A percentile compares a stretch with the other conserved stretches of the same genome.
phyloP scores from a whole-genome alignment of 306 rosid genomes.

The Glycyrrhiza uralensis region DNA sequence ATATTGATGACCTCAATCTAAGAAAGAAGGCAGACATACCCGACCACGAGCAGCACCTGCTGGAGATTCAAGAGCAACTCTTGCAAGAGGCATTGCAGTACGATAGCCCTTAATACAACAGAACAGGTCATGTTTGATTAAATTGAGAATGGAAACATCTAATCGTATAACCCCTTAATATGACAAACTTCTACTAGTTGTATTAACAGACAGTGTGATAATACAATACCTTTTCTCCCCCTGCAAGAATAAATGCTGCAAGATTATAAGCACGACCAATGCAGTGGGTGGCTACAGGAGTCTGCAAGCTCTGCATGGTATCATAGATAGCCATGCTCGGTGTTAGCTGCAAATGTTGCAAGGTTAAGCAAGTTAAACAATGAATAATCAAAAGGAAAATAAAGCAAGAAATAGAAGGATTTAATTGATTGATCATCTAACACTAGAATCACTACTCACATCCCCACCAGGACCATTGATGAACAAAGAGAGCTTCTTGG shows the following conservation, averaged over 20 bases:
- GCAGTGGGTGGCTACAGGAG: slow-evolving; percentile 82
- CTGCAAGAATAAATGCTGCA: slow-evolving; percentile 83
- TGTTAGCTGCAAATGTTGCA: slow-evolving; percentile 69
- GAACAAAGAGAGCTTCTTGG: slow-evolving; percentile 69
- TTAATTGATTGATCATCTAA: slow-evolving; percentile 17
- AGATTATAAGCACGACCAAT: slow-evolving; percentile 78
- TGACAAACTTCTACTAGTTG: background rate
- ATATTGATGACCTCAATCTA: slow-evolving; percentile 4
- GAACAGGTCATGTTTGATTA: slow-evolving; percentile 16
- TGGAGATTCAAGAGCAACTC: slow-evolving; percentile 76
- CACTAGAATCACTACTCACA: slow-evolving; percentile 50
- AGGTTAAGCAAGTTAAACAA: slow-evolving; percentile 23
- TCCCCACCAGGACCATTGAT: slow-evolving; percentile 97
- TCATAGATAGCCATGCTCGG: slow-evolving; percentile 88
- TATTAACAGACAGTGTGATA: background rate
- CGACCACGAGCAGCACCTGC: slow-evolving; percentile 97
- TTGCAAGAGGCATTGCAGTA: slow-evolving; percentile 78
- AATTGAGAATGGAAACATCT: slow-evolving; percentile 6
- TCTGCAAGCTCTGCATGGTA: slow-evolving; percentile 87
- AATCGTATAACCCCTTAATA: background rate
- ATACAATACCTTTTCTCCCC: slow-evolving; percentile 79
- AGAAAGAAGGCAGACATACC: slow-evolving; percentile 44
- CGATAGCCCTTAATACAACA: slow-evolving; percentile 64
- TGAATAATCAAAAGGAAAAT: slow-evolving; percentile 3
- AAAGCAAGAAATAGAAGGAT: slow-evolving; percentile 8